Evolutionary conservation across 2,329 filamentous ascomycete genomes (phyloP).

Genomic region (Paradendryphiella salina): DNA sequence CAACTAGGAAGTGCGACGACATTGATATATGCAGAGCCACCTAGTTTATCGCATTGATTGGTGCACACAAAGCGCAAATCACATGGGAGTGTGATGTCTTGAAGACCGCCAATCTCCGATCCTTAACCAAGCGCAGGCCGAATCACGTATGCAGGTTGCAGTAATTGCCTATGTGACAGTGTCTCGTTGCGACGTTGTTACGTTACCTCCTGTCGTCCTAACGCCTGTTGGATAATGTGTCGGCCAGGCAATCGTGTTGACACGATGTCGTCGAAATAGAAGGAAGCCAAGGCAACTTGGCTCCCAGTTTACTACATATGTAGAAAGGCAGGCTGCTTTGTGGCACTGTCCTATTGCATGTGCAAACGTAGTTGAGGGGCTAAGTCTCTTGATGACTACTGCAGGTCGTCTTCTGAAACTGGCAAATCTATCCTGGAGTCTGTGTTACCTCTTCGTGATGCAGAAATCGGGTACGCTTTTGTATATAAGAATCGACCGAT

Average conservation of each 20-base stretch:
- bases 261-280: not conserved
- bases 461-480: slow-evolving; percentile 1
- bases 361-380: slow-evolving; percentile 19
- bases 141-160: not conserved
- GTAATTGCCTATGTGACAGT: slow-evolving; percentile 2
- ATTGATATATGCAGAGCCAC: not conserved
- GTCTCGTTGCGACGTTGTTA: not conserved
- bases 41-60: not conserved
- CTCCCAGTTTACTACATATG: slow-evolving; percentile 1
- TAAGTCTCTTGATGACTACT: slow-evolving; percentile 18
- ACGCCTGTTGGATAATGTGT: not conserved
- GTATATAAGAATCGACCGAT: slow-evolving; percentile 7
- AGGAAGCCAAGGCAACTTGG: not conserved
- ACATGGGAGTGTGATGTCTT: not conserved
- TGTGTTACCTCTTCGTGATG: not conserved
- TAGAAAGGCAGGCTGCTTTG: slow-evolving; percentile 12
- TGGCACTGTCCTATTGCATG: slow-evolving; percentile 7
- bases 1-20: not conserved
- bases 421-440: slow-evolving; percentile 10
- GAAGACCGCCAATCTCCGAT: not conserved
- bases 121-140: not conserved
- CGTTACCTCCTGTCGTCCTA: not conserved
- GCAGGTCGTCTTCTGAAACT: slow-evolving; percentile 26
- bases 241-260: not conserved
- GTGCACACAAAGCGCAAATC: not conserved